Evolutionary conservation across 768 basidiomycete genomes (phyloP).

Genomic region (Punctularia strigosozonata): DNA sequence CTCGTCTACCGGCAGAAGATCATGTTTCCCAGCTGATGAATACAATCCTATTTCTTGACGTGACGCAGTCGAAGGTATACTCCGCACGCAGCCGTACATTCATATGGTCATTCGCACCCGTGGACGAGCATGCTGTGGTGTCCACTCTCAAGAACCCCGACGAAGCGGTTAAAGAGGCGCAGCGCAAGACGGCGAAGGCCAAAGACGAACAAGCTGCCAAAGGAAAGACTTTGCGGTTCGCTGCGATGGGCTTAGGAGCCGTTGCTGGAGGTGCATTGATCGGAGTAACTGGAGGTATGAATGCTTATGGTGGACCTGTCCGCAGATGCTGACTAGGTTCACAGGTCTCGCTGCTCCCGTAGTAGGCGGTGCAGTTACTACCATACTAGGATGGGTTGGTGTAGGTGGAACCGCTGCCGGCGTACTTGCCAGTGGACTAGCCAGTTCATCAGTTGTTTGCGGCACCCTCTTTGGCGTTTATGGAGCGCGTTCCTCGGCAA

Average conservation of each 20-base stretch:
- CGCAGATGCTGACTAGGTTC: no score
- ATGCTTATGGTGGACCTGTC: no score
- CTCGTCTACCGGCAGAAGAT: slow-evolving; percentile 23
- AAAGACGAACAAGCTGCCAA: slow-evolving; percentile 29
- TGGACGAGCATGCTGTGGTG: slow-evolving; percentile 34
- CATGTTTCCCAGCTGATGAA: slow-evolving; percentile 33
- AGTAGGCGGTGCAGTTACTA: slow-evolving; percentile 40
- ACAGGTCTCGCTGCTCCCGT: slow-evolving; percentile 47
- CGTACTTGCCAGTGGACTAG: slow-evolving; percentile 38
- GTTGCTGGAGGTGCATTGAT: slow-evolving; percentile 43
- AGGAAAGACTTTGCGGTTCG: slow-evolving; percentile 27
- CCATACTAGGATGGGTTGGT: slow-evolving; percentile 37
- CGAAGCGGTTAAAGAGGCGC: slow-evolving; percentile 29
- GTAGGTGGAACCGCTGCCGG: slow-evolving; percentile 42
- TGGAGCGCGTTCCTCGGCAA: slow-evolving; percentile 35
- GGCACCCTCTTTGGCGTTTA: slow-evolving; percentile 49
- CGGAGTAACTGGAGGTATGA: slow-evolving; percentile 48
- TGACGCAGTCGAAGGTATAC: slow-evolving; percentile 35
- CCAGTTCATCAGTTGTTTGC: slow-evolving; percentile 42
- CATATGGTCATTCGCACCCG: slow-evolving; percentile 23
- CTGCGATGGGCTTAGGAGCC: slow-evolving; percentile 40
- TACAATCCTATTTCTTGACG: slow-evolving; percentile 37
- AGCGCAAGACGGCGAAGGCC: slow-evolving; percentile 27
- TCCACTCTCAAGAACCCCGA: slow-evolving; percentile 38
- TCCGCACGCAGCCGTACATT: slow-evolving; percentile 40